Conservation (phyloP, 148 eudicot genomes). For the Chenopodium suecicum region DNA sequence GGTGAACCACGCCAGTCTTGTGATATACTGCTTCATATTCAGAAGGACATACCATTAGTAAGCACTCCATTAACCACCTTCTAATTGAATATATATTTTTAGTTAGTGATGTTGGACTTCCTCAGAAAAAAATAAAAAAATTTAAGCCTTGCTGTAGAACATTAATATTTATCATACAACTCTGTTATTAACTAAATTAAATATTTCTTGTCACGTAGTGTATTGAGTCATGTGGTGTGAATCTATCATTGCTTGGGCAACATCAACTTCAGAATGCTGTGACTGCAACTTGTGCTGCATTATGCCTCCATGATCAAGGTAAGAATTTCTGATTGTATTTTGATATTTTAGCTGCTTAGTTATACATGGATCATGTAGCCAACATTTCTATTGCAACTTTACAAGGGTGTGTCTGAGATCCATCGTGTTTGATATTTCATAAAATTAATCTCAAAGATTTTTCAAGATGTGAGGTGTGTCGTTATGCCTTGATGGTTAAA, state of each 20-base stretch:
- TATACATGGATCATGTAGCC: neutral
- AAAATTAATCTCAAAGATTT: neutral
- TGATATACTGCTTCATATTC: slow-evolving; percentile 62
- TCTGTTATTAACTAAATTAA: neutral
- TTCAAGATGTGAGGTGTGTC: neutral
- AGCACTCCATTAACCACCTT: slow-evolving; percentile 13
- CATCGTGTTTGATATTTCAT: neutral
- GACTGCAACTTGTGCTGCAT: slow-evolving; percentile 89
- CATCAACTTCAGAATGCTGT: slow-evolving; percentile 94
- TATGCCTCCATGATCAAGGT: slow-evolving; percentile 84
- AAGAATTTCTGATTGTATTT: slow-evolving; percentile 1
- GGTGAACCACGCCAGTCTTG: slow-evolving; percentile 63
- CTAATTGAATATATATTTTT: neutral
- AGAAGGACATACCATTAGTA: slow-evolving; percentile 63
- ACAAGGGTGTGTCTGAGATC: neutral
- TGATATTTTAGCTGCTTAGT: slow-evolving; percentile 4
- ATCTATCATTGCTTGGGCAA: slow-evolving; percentile 69
- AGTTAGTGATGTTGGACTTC: neutral
- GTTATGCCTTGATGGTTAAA: neutral
- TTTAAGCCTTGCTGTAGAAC: neutral
- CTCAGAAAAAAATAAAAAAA: neutral
- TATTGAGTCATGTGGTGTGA: slow-evolving; percentile 53
- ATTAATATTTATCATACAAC: neutral
- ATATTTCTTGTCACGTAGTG: slow-evolving; percentile 36
- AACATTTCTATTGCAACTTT: neutral